A percentile compares a stretch with the other conserved stretches of the same genome.
Conservation (phyloP, 2,329 filamentous ascomycete genomes). For the Ilyonectria robusta region DNA sequence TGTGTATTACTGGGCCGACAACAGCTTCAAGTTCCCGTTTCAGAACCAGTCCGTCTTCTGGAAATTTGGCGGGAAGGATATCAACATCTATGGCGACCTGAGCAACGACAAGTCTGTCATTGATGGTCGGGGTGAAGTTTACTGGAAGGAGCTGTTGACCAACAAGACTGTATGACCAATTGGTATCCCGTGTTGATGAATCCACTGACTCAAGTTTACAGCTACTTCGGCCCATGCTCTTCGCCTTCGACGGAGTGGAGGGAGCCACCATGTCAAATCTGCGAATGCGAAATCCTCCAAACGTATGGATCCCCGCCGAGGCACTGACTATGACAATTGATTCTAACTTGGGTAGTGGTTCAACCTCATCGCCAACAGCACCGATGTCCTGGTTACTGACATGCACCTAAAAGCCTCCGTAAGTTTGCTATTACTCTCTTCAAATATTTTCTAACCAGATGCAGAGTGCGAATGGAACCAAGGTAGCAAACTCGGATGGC, state of each 20-base stretch:
- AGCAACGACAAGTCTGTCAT: constrained; percentile 77
- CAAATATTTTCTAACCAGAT: not conserved
- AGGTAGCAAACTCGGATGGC: constrained; percentile 71
- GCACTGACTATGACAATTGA: accelerated
- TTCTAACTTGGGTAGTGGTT: constrained; percentile 47
- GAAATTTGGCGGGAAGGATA: constrained; percentile 51
- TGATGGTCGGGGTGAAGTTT: constrained; percentile 55
- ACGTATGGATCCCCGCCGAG: constrained; percentile 25
- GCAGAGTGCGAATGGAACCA: constrained; percentile 41
- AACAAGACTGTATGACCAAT: constrained; percentile 37
- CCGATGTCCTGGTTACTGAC: constrained; percentile 73
- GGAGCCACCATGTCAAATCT: constrained; percentile 72
- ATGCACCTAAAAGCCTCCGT: constrained; percentile 71
- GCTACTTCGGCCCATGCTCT: constrained; percentile 43
- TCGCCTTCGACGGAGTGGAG: constrained; percentile 50
- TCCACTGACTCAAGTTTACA: constrained; percentile 57
- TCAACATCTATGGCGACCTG: constrained; percentile 78
- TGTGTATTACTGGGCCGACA: constrained; percentile 77
- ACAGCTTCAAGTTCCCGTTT: constrained; percentile 75
- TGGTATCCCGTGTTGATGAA: constrained; percentile 67
- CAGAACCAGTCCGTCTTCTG: constrained; percentile 70
- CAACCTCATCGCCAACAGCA: constrained; percentile 76
- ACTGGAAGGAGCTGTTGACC: constrained; percentile 40
- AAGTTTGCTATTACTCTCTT: not conserved
- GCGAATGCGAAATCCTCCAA: constrained; percentile 70